These are phyloP conservation scores for Rhizopus delemar DNA, from an alignment of 371 early-diverging fungal species.

Conservation along the genomic window DNA sequence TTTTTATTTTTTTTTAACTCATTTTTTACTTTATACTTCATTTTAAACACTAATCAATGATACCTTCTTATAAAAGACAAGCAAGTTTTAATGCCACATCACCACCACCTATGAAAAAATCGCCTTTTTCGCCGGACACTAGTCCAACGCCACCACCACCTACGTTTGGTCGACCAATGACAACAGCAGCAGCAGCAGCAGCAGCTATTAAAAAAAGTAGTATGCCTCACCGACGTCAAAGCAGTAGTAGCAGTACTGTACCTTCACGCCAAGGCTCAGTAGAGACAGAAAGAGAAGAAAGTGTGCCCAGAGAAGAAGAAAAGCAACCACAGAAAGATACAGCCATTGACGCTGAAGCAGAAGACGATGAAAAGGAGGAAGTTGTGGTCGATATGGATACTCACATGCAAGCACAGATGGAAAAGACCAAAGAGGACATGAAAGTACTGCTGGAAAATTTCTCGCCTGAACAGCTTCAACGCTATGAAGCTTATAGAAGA, in stretches of 20 bases:
- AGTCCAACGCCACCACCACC: slow-evolving; percentile 25
- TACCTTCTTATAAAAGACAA: slow-evolving; percentile 23
- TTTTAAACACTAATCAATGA: slow-evolving; percentile 6
- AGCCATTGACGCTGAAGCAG: slow-evolving; percentile 38
- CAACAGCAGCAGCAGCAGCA: slow-evolving; percentile 44
- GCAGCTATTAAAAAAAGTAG: slow-evolving; percentile 37
- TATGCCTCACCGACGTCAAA: slow-evolving; percentile 24
- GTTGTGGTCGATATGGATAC: slow-evolving; percentile 44
- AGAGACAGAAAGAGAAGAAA: slow-evolving; percentile 47
- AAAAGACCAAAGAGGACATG: slow-evolving; percentile 54
- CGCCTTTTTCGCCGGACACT: slow-evolving; percentile 35
- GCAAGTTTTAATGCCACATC: slow-evolving; percentile 16
- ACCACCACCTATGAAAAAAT: slow-evolving; percentile 24
- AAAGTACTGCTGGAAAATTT: slow-evolving; percentile 78
- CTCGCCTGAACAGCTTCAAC: slow-evolving; percentile 76
- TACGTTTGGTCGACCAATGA: slow-evolving; percentile 29
- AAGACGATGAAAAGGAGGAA: slow-evolving; percentile 51
- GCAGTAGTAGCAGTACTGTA: slow-evolving; percentile 16
- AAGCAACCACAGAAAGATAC: slow-evolving; percentile 27
- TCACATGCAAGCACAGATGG: slow-evolving; percentile 51
- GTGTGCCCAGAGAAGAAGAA: slow-evolving; percentile 27
- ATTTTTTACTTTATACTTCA: too few species aligned
- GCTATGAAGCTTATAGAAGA: slow-evolving; percentile 91
- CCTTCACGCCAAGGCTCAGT: slow-evolving; percentile 47
- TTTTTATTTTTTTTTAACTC: too few species aligned